Evolutionary conservation across 768 basidiomycete species (phyloP).

Genomic region (Pulveroboletus frians): DNA sequence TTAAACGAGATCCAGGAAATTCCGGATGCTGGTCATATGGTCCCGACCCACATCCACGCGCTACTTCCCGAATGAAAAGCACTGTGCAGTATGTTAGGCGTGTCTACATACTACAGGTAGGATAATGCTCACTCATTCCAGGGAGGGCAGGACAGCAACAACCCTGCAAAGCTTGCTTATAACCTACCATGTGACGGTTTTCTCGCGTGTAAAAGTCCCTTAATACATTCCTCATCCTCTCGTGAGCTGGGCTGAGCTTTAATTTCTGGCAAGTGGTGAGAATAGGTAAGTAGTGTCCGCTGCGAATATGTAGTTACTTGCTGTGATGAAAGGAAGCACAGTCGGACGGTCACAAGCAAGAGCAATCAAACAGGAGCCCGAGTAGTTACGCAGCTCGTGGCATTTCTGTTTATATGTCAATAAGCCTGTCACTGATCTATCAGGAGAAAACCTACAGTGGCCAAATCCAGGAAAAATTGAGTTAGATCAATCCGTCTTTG

Average conservation of each 20-base stretch:
- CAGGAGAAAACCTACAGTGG: conserved; percentile 31
- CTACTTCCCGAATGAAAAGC: conserved; percentile 30
- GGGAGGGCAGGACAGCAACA: conserved; percentile 29
- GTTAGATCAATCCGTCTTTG: conserved; percentile 26
- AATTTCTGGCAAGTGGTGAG: conserved; percentile 14
- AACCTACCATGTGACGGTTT: conserved; percentile 25
- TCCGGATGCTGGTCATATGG: conserved; percentile 24
- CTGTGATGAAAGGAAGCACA: conserved; percentile 30
- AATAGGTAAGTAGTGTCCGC: neutral
- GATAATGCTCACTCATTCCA: conserved; percentile 25
- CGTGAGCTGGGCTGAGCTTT: conserved; percentile 22
- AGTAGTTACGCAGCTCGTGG: conserved; percentile 42
- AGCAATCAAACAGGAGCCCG: conserved; percentile 37
- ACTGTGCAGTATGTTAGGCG: conserved; percentile 16
- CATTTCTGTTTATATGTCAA: conserved; percentile 34
- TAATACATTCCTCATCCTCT: conserved; percentile 15
- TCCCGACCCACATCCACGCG: conserved; percentile 31
- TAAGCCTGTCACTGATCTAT: neutral
- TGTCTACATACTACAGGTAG: neutral
- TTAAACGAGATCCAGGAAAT: conserved; percentile 25
- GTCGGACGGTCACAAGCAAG: conserved; percentile 38
- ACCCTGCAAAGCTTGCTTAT: conserved; percentile 28
- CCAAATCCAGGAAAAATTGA: conserved; percentile 43
- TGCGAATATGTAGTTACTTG: conserved; percentile 2
- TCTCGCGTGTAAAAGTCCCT: conserved; percentile 23